Percentiles rank a stretch among this genome's conserved stretches.
Evolutionary conservation across 1,284 basidiomycete genomes (phyloP).

Genomic region (Ustilago vetiveriae): DNA sequence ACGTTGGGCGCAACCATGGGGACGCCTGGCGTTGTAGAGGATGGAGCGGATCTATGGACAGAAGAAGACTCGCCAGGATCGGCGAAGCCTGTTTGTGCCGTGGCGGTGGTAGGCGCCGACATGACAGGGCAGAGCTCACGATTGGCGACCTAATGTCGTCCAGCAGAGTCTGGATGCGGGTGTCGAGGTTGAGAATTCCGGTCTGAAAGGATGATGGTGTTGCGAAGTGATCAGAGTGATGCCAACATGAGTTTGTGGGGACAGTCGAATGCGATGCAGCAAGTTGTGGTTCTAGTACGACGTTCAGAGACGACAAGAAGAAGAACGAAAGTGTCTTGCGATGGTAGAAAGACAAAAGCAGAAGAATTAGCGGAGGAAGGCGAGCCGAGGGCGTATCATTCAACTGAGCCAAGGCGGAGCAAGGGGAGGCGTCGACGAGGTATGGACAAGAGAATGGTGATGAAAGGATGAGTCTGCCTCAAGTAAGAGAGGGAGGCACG

Average conservation of each 20-base stretch:
- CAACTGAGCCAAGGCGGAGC: neutral
- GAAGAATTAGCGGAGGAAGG: neutral
- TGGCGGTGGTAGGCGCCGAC: conserved; percentile 1
- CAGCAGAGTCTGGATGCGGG: neutral
- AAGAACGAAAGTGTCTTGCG: neutral
- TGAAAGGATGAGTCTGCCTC: no score
- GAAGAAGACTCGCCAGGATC: neutral
- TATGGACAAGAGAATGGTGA: conserved; percentile 1
- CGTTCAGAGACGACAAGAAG: no score
- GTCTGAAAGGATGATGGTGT: neutral
- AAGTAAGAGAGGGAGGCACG: no score
- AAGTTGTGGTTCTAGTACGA: no score
- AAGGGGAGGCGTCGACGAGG: neutral
- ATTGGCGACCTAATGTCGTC: no score
- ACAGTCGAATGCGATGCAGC: neutral
- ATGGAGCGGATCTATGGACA: neutral
- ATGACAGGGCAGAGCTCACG: neutral
- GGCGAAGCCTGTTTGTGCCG: conserved; percentile 3
- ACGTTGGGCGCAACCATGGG: neutral
- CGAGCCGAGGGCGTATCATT: neutral
- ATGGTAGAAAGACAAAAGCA: neutral
- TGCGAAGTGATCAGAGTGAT: neutral
- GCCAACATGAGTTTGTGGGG: neutral
- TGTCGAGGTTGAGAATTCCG: no score
- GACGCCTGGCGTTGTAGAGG: conserved; percentile 1